Evolutionary conservation across 2,329 filamentous ascomycete species (phyloP), one percentile per base, ranked within the genome.

Genomic region (Zymoseptoria tritici): DNA sequence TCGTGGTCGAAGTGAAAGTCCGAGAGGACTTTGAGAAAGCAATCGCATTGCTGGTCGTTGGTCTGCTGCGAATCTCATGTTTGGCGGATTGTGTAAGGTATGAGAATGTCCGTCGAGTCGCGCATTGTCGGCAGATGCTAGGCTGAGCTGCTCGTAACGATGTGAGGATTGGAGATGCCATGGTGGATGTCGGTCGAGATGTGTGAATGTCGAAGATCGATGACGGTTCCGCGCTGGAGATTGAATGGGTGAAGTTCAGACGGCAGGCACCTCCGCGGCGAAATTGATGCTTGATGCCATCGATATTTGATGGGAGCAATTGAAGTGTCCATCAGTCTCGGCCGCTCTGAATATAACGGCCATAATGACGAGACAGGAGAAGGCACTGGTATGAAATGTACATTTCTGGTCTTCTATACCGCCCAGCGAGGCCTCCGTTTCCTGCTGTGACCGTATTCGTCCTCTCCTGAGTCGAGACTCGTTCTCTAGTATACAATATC

Each of bases 101-200:
- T 20, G 66, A 59, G 55, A 70, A 62, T 7, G 64, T 62, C 53
- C 65, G 62, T 49, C 64, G 60, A 24, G 55, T 49, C n/a, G 64
- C 60, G 64, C 69, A 71, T 66, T 63, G 63, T 61, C 59, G 64
- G 58, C 67, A 70, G 20, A 70, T 58, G 16, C 31, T 59, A 1
- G 58, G 54, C 24, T 68, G 65, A 20, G 60, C 52, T 26, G 61
- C 24, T 16, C 68, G 65, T 42, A 69, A 49, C 13, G 53, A 49
- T 20, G 9, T 58, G 46, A 24, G 9, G 20, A 65, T 26, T 52
- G 57, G 59, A 49, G 57, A 57, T 20, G 61, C 62, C 62, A 67
- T 66, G 29, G 54, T 51, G 11, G 52, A 26, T 53, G 20, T 29
- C n/a, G 52, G 1, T 29, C 4, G 36, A n/a, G 16, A 46, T 16